Conservation (phyloP, 306 rosid genomes). For the Ziziphus jujuba region DNA sequence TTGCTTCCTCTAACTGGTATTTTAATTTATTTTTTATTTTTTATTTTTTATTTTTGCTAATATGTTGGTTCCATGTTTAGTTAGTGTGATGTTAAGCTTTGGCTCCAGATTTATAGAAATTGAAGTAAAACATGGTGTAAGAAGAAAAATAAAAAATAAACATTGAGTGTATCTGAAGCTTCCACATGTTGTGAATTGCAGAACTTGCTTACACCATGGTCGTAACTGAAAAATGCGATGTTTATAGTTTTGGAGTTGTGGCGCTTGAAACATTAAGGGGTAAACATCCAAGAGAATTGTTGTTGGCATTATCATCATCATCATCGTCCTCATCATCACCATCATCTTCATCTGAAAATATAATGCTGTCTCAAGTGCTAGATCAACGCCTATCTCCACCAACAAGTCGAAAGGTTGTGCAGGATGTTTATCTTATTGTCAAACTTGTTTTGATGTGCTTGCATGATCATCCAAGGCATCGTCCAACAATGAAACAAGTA, state of each 20-base stretch:
- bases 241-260: conserved; percentile 27
- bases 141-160: too few species aligned
- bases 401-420: not conserved
- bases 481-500: conserved; percentile 18
- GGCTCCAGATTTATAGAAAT: too few species aligned
- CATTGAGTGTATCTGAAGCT: not conserved
- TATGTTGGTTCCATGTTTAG: too few species aligned
- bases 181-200: not conserved
- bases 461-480: not conserved
- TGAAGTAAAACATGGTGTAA: too few species aligned
- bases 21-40: too few species aligned
- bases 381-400: conserved; percentile 11
- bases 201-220: conserved; percentile 7
- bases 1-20: too few species aligned
- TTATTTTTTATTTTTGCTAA: too few species aligned
- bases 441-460: conserved; percentile 15
- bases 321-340: too few species aligned
- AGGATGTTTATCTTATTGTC: not conserved
- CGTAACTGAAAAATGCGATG: conserved; percentile 20
- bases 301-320: not conserved
- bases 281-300: conserved; percentile 12
- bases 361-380: not conserved
- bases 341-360: not conserved
- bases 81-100: too few species aligned
- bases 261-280: conserved; percentile 27